Base-by-base conservation (phyloP, 1,139 yeast genomes). In the Pichia sp. region DNA sequence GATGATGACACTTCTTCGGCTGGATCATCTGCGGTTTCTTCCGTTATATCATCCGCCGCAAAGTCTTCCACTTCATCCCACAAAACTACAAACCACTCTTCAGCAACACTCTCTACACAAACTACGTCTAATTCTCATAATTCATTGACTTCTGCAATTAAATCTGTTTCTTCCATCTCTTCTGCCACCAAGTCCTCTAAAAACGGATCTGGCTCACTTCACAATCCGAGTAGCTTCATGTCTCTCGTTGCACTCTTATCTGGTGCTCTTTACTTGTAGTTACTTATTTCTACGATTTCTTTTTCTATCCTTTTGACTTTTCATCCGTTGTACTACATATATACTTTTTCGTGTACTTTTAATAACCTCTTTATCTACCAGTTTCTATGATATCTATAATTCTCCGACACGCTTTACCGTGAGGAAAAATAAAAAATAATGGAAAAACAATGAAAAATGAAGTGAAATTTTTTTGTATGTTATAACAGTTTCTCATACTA, bases 31-130 rank as follows among this genome's bases (percentile, higher is more conserved):
- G 58, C 70, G 45, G 8, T 54, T 2, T 60, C 71, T 23, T 66
- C 70, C 23, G 50, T 63, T 42, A 60, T 67, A 16, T 52, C 72
- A 7, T 57, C 65, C 23, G 59, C 69, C 44, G 10, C 53, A 1
- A 26, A 63, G 10, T 43, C 64, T n/a, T 53, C 70, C n/a, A 49
- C 70, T 15, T 29, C 63, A 6, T 45, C 19, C n/a, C 19, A 2
- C 26, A 23, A 23, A 36, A 36, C 41, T 13, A n/a, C 16, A n/a
- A 36, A 36, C 8, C 41, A 36, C n/a, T 36, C 38, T 45, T 45
- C 48, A 5, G 36, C 67, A 5, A 19, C 59, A 23, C 8, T 57
- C 8, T 51, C 61, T 13, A 31, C 51, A 45, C 19, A 30, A 8
- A 45, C 48, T 5, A 32, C 48, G 26, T 30, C 48, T 6, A n/a